Conservation (phyloP, 1,139 yeast species). For the Protomyces arabidopsidicola region DNA sequence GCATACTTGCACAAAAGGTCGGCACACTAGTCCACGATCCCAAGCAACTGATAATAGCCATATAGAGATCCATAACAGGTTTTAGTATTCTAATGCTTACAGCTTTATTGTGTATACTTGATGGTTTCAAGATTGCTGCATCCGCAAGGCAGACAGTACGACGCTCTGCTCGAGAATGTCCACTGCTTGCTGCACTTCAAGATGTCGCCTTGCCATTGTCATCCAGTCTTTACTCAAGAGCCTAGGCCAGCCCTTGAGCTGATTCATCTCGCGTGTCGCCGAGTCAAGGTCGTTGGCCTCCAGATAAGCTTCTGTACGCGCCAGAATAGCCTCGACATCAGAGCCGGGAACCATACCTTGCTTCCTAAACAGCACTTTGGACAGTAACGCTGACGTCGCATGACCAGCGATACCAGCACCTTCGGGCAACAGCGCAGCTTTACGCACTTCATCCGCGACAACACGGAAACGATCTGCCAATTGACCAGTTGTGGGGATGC, state of each 20-base stretch:
- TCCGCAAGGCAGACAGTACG: conserved; percentile 13
- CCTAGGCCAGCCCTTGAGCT: conserved; percentile 90
- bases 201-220: conserved; percentile 47
- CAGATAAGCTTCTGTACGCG: conserved; percentile 75
- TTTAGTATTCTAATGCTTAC: not conserved
- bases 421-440: conserved; percentile 84
- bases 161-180: conserved; percentile 21
- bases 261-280: conserved; percentile 89
- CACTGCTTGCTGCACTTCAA: conserved; percentile 30
- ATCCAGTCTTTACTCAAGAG: conserved; percentile 89
- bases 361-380: conserved; percentile 65
- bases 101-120: not conserved
- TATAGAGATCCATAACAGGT: not conserved
- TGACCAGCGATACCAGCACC: conserved; percentile 95
- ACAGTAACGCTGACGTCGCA: conserved; percentile 69
- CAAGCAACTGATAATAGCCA: not conserved
- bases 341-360: conserved; percentile 65
- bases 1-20: not conserved
- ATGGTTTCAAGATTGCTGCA: conserved; percentile 5
- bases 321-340: conserved; percentile 83
- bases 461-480: conserved; percentile 71
- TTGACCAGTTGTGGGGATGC: conserved; percentile 52
- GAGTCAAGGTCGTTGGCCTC: conserved; percentile 71
- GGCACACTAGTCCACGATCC: not conserved
- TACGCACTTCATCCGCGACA: conserved; percentile 79